Conservation (phyloP, 2,329 filamentous ascomycete genomes). For the Septoria petroselini region DNA sequence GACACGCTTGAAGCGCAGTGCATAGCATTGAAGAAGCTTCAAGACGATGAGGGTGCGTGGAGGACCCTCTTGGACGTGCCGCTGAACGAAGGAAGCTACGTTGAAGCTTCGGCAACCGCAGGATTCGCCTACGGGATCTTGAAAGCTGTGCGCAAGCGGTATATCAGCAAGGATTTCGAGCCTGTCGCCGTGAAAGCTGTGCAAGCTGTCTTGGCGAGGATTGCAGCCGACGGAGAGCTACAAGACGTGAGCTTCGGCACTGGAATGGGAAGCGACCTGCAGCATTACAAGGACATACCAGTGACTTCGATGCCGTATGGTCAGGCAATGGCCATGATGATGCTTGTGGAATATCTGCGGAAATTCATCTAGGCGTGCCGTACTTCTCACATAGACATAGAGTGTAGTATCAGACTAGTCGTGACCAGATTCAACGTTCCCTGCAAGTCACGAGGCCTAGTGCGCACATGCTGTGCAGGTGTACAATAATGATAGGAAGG, state of each 20-base stretch:
- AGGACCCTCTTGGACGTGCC: slow-evolving; percentile 69
- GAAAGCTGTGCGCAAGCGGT: slow-evolving; percentile 68
- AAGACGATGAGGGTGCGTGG: slow-evolving; percentile 64
- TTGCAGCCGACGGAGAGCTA: slow-evolving; percentile 66
- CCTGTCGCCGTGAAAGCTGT: slow-evolving; percentile 63
- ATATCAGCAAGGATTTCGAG: slow-evolving; percentile 62
- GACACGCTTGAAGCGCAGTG: slow-evolving; percentile 68
- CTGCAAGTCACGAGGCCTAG: too few relatives aligned
- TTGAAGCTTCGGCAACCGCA: slow-evolving; percentile 73
- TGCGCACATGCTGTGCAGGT: too few relatives aligned
- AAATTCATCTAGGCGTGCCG: slow-evolving; percentile 50
- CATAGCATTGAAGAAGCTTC: slow-evolving; percentile 59
- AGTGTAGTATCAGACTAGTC: neutral
- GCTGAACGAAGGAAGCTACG: slow-evolving; percentile 65
- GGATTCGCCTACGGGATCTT: slow-evolving; percentile 79
- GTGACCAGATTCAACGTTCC: neutral
- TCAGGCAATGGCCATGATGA: slow-evolving; percentile 82
- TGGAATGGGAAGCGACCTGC: slow-evolving; percentile 67
- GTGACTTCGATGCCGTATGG: slow-evolving; percentile 81
- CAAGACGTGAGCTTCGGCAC: slow-evolving; percentile 75
- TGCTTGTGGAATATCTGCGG: slow-evolving; percentile 68
- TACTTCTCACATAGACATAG: neutral
- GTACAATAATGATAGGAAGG: too few relatives aligned
- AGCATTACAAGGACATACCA: slow-evolving; percentile 75
- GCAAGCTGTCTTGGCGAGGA: slow-evolving; percentile 62